Evolutionary conservation across 2,329 filamentous ascomycete species (phyloP).

Genomic region (Claviceps pazoutovae): DNA sequence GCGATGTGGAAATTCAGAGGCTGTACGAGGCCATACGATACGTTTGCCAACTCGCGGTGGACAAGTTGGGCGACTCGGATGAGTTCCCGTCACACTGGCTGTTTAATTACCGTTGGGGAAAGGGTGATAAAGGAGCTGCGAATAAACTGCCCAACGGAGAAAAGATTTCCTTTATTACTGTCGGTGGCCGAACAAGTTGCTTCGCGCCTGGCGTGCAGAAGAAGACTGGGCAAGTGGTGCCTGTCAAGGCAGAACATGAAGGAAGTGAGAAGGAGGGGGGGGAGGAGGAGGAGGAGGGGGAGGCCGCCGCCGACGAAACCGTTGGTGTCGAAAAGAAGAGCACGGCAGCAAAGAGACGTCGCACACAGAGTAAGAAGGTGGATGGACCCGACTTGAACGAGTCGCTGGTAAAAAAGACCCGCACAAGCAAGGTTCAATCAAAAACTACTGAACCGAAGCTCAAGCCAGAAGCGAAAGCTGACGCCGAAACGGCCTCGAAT

Average conservation of each 20-base stretch:
- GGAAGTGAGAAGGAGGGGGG: background rate
- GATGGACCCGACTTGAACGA: slow-evolving; percentile 10
- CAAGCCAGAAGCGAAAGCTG: slow-evolving; percentile 2
- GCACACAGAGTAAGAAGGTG: slow-evolving; percentile 16
- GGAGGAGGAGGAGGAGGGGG: background rate
- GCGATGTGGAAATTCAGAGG: slow-evolving; percentile 52
- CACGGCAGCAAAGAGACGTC: slow-evolving; percentile 11
- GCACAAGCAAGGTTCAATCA: slow-evolving; percentile 8
- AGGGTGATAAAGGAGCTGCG: slow-evolving; percentile 61
- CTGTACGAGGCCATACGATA: slow-evolving; percentile 62
- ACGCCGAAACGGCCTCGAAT: background rate
- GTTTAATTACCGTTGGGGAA: slow-evolving; percentile 79
- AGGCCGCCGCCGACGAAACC: background rate
- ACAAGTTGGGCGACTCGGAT: slow-evolving; percentile 65
- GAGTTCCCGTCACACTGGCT: slow-evolving; percentile 80
- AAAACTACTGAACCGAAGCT: slow-evolving; percentile 7
- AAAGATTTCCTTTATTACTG: slow-evolving; percentile 73
- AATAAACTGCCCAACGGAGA: slow-evolving; percentile 67
- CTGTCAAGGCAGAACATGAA: slow-evolving; percentile 15
- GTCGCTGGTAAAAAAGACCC: slow-evolving; percentile 15
- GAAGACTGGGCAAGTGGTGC: slow-evolving; percentile 43
- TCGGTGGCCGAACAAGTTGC: slow-evolving; percentile 83
- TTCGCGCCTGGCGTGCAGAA: slow-evolving; percentile 77
- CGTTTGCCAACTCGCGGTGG: slow-evolving; percentile 69
- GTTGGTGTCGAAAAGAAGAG: slow-evolving; percentile 7